Base-by-base conservation (phyloP, 2,329 filamentous ascomycete genomes). In the Alternaria consortialis region DNA sequence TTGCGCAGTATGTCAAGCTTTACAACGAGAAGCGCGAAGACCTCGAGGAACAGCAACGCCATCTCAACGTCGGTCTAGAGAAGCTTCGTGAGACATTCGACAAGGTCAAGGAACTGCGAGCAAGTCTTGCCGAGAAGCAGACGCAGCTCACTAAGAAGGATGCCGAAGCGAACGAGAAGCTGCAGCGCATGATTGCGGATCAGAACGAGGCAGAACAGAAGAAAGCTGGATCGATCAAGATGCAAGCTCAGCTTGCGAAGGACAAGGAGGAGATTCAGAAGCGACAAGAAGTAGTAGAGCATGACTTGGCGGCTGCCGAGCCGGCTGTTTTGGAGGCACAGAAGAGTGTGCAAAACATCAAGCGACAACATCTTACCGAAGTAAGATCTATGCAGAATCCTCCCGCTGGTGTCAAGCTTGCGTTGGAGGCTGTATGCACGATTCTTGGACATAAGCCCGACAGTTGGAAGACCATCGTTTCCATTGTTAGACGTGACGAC, bases 11-110 rank as follows among this genome's bases (percentile, higher is more conserved):
- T 77, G 94, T 97, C 79, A 95, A 92, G 79, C 85, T 99, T 7
- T 98, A 98, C 82, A 97, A 94, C 65, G 95, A 99, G 80, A 99
- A 99, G 84, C 91, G 96, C 11, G 95, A 98, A 78, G 95, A 99
- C 75, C 87, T 99, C 1, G 95, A 99, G 79, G 95, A 99, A 77
- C 95, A 99, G 79, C 95, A 99, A 77, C 91, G 95, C 31, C 95
- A 99, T 86, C 85, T 99, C 64, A 99, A 99, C 73, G 94, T 98
- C 58, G 96, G 95, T 85, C 87, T 99, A 2, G 95, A 99, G 83
- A 99, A 99, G 80, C 85, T 99, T 29, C 88, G 92, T 69, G 95
- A 98, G 80, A 99, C 95, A 2, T 94, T 98, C 23, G 93, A 97
- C 80, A 98, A 99, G 83, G 95, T 99, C 57, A 90, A 92, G 63